A percentile compares a stretch with the other conserved stretches of the same genome.
phyloP scores from a whole-genome alignment of 1,284 basidiomycete genomes.

The Trichosporon sp. region DNA sequence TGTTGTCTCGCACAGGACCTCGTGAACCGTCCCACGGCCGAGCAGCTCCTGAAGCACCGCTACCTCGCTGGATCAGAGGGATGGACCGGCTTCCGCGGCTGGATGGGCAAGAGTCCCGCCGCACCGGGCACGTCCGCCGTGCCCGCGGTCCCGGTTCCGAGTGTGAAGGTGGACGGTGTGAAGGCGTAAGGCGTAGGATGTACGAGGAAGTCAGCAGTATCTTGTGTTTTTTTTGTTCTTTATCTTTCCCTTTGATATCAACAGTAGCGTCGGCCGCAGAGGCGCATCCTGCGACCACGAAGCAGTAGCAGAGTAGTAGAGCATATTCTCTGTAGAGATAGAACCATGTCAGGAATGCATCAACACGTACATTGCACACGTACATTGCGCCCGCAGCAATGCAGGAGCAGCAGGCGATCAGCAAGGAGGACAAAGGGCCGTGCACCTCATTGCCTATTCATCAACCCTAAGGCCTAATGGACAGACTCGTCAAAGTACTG shows the following conservation, averaged over 20 bases:
- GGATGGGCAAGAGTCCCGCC: constrained; percentile 34
- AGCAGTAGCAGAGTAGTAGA: neutral
- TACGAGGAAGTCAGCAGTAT: neutral
- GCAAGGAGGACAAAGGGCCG: neutral
- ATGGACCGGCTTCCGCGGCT: constrained; percentile 51
- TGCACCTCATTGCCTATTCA: neutral
- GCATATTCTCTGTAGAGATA: neutral
- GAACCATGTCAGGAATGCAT: neutral
- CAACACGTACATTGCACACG: too few relatives aligned
- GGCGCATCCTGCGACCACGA: too few relatives aligned
- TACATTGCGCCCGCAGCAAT: too few relatives aligned
- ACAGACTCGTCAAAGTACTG: neutral
- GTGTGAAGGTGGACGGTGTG: neutral
- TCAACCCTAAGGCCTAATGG: neutral
- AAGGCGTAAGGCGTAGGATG: neutral
- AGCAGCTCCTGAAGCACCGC: constrained; percentile 47
- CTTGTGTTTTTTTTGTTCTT: neutral
- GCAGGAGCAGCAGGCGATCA: too few relatives aligned
- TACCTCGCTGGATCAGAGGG: constrained; percentile 49
- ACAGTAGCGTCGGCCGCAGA: too few relatives aligned
- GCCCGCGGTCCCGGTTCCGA: neutral
- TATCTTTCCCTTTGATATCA: neutral
- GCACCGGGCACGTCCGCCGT: neutral
- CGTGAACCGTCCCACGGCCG: constrained; percentile 50
- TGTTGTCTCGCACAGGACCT: constrained; percentile 51